Percentiles rank a stretch among this genome's conserved stretches.
Evolutionary conservation across 2,329 filamentous ascomycete species (phyloP).

Genomic region (Diplodia sapinea): DNA sequence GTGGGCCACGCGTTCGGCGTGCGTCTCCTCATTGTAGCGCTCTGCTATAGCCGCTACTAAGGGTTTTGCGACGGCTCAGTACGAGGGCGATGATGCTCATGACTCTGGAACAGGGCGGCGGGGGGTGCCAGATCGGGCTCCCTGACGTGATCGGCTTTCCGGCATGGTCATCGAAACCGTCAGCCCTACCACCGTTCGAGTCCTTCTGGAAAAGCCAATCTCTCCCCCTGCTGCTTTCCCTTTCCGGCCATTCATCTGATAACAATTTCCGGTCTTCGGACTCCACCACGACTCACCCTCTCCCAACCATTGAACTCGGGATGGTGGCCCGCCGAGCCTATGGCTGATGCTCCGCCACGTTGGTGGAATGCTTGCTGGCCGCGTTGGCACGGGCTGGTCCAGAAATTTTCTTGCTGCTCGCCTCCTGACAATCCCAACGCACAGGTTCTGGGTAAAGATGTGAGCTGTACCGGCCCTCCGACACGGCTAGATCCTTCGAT

Average conservation of each 20-base stretch:
- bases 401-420: constrained; percentile 12
- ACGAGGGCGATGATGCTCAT: background rate
- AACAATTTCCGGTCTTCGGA: constrained; percentile 29
- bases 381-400: constrained; percentile 16
- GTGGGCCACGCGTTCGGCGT: constrained; percentile 1
- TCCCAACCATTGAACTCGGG: background rate
- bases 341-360: background rate
- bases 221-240: constrained; percentile 6
- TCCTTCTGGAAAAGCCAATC: constrained; percentile 20
- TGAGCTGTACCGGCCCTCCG: constrained; percentile 8
- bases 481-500: no score
- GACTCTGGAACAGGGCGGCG: background rate
- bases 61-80: background rate
- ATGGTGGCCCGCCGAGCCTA: constrained; percentile 18
- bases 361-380: constrained; percentile 12
- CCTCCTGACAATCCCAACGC: constrained; percentile 24
- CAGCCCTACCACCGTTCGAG: constrained; percentile 15
- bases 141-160: constrained; percentile 17
- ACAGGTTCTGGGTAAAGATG: constrained; percentile 12
- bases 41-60: background rate
- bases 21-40: constrained; percentile 3
- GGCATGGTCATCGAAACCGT: constrained; percentile 3
- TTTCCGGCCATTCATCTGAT: constrained; percentile 13
- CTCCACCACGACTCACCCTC: background rate
- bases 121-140: constrained; percentile 1